Base-by-base conservation (phyloP, 2,329 filamentous ascomycete species). In the Ceratocystis diversiconidia region DNA sequence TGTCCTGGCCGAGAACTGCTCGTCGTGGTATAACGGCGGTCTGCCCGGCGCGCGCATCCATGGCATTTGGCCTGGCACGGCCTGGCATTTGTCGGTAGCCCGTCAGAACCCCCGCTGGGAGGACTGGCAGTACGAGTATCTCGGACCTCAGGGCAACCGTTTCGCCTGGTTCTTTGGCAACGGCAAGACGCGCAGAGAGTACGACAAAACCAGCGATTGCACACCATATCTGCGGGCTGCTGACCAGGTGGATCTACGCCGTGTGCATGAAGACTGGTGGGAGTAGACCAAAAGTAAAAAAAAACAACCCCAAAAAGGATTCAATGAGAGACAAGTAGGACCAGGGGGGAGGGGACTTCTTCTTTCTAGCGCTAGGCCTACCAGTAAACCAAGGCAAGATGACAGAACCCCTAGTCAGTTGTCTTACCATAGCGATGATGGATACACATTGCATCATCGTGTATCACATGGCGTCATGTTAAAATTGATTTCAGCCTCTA, bases 21-120 rank as follows among this genome's bases (percentile, higher is more conserved):
- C 81, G 50, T 86, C 83, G 0, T 90, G 87, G 87, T 87, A 87
- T 67, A 90, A 90, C 67, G 84, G 86, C 12, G 84, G 83, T 0
- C 75, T 75, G 5, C 80, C 85, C 0, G 86, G 85, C 0, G 80
- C 78, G 0, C 76, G 85, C 3, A 84, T 90, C 28, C 84, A 88
- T 68, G 86, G 85, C 0, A 71, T 88, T 5, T 90, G 86, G 82
- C 87, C 87, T 0, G 86, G 86, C 0, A 87, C 83, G 69, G 85
- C 85, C 0, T 77, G 80, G 0, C 84, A 87, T 69, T 75, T 84
- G 41, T 85, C 84, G 1, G 78, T 82, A 15, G 77, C 86, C 6
- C 76, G 83, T 28, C 73, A 77, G 25, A 75, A 80, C n/a, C 80
- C 80, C 1, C 72, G 80, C 8, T 83, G 80, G 79, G 81, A 83